Evolutionary conservation across 352 stramenopile genomes (phyloP), one percentile per base, ranked within the genome.

Genomic region (Pythium rishiriense): DNA sequence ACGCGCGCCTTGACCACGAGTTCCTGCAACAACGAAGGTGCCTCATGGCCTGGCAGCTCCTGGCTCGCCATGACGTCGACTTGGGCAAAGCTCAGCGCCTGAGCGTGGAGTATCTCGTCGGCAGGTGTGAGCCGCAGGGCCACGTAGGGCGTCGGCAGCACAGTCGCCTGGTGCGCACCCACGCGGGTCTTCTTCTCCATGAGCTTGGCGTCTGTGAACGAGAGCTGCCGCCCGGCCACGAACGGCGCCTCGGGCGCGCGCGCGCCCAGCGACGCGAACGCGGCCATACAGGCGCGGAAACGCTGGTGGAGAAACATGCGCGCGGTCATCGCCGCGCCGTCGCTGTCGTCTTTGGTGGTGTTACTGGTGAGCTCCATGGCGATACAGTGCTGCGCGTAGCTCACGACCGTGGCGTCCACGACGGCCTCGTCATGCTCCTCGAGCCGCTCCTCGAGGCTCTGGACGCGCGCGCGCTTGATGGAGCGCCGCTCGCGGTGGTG

Each of bases 291-390:
- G 5, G 69, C 66, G 2, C 70, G 78, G 35, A 87, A 88, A 29
- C 79, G 74, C 64, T 88, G 79, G 62, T 90, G 81, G 46, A 90
- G 64, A 55, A 83, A 86, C 78, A 80, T 88, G 48, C 49, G 45
- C 12, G 39, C 28, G 25, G 31, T 48, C 49, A 25, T 6, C 22
- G 31, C 8, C 0, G 1, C 3, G 1, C 21, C 4, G 17, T 10
- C 24, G 4, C n/a, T 26, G 15, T 22, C 78, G 71, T 79, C 81
- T 21, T 78, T 46, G 31, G 65, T 59, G 17, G 22, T 54, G 12
- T 73, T 35, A 24, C 67, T 58, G 9, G 45, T 68, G n/a, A 78
- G 47, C 33, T 74, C 58, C 19, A 87, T 63, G 15, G 58, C 67
- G 14, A 90, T 49, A 45, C 77, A 72, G 50, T 85, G 77, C 31